Evolutionary conservation across 257 asterid genomes (phyloP).

Genomic region (Haberlea rhodopensis): DNA sequence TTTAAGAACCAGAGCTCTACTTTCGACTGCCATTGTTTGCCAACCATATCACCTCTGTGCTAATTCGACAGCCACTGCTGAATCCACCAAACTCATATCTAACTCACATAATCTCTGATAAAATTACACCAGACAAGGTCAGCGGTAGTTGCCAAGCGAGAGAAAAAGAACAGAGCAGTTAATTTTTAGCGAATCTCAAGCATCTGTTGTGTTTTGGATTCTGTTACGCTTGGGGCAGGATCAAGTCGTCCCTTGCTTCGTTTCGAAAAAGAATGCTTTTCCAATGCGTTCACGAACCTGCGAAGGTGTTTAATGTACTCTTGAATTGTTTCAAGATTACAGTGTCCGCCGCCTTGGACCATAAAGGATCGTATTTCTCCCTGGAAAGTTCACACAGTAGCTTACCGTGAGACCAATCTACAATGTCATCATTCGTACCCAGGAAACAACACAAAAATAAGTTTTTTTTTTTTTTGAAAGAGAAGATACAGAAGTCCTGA

Average conservation of each 20-base stretch:
- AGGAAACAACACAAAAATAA: slow-evolving; percentile 37
- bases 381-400: slow-evolving; percentile 90
- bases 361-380: slow-evolving; percentile 90
- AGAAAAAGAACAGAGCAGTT: slow-evolving; percentile 18
- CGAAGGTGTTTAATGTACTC: slow-evolving; percentile 83
- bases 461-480: too few species aligned
- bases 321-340: slow-evolving; percentile 89
- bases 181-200: slow-evolving; percentile 69
- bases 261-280: slow-evolving; percentile 70
- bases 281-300: slow-evolving; percentile 84
- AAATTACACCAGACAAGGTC: too few species aligned
- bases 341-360: slow-evolving; percentile 99
- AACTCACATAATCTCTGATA: too few species aligned
- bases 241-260: slow-evolving; percentile 36
- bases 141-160: too few species aligned
- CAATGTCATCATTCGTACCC: slow-evolving; percentile 91
- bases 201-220: slow-evolving; percentile 69
- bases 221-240: slow-evolving; percentile 40
- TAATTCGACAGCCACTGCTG: too few species aligned
- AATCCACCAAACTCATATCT: too few species aligned
- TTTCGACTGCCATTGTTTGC: too few species aligned
- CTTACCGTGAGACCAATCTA: slow-evolving; percentile 89
- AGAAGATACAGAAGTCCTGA: too few species aligned
- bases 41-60: too few species aligned
- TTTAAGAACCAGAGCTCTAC: too few species aligned